Base-by-base conservation (phyloP, 768 basidiomycete genomes). In the Lepiota brunneoincarnata region DNA sequence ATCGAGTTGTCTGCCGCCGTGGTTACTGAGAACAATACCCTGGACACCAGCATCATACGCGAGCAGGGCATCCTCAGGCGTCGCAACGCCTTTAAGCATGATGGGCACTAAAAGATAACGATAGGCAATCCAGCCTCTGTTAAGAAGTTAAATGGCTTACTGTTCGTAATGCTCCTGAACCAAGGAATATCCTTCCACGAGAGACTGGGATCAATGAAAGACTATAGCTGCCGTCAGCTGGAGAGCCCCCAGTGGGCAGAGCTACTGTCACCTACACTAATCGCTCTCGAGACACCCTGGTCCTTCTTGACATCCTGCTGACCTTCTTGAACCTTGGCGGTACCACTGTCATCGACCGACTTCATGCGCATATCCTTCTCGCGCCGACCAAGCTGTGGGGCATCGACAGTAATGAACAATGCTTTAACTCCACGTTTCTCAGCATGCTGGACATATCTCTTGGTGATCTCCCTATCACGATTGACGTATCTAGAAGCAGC, bases 321-420 rank as follows among this genome's bases (percentile, higher is more conserved):
- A 3, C 83, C 85, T 18, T 73, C 68, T 59, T 78, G 79, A 21
- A 71, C 74, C 7, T 81, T 79, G 55, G 80, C 82, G 10, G 79
- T 76, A 21, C 80, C 80, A 59, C 83, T 83, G 35, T 86, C 88
- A 3, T 88, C 93, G 34, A 89, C 91, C 58, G 97, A 98, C 65
- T 93, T 96, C 84, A 89, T 89, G 21, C 96, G 79, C 94, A 98
- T 98, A 64, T 98, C 96, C 83, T 95, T 94, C 67, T 96, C 94
- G 54, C 95, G 81, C 12, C 94, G 82, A 39, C 96, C 96, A 10
- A 98, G 84, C 61, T 97, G 94, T 6, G 96, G 96, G 0, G 96
- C 96, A 72, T 98, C 96, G 26, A 98, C 96, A 0, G 96, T 98
- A 67, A 98, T 97, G 70, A 98, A 98, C n/a, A 98, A 74, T 3